Percentiles rank a stretch among this genome's conserved stretches.
phyloP scores from a whole-genome alignment of 306 rosid genomes.

The Prunus campanulata region DNA sequence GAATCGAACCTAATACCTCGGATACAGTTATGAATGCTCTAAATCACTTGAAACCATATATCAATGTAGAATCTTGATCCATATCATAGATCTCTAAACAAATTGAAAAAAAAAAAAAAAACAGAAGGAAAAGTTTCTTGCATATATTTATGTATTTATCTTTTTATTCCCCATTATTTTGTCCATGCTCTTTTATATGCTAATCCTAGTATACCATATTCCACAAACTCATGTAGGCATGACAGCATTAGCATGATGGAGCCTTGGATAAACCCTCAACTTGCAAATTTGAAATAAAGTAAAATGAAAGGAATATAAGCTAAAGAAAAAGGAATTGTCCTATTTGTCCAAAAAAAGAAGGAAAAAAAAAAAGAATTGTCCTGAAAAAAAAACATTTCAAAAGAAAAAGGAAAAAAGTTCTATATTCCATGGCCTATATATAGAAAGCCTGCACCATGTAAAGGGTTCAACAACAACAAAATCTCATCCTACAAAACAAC shows the following conservation, averaged over 20 bases:
- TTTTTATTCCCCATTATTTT: background rate
- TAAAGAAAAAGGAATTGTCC: slow-evolving; percentile 13
- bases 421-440: slow-evolving; percentile 29
- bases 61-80: too few species aligned
- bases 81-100: too few species aligned
- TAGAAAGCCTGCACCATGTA: background rate
- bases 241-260: background rate
- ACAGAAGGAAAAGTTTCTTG: background rate
- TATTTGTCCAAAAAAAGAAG: background rate
- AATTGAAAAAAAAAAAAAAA: background rate
- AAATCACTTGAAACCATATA: too few species aligned
- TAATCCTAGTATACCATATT: background rate
- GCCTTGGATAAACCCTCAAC: slow-evolving; percentile 15
- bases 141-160: background rate
- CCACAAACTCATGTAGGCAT: slow-evolving; percentile 1
- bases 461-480: slow-evolving; percentile 8
- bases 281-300: slow-evolving; percentile 27
- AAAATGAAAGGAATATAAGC: slow-evolving; percentile 20
- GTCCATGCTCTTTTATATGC: background rate
- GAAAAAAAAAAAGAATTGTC: background rate
- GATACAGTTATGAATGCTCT: too few species aligned
- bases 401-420: slow-evolving; percentile 10
- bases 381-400: background rate
- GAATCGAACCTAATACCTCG: background rate
- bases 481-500: background rate